These are phyloP conservation scores for Sclerotinia minor DNA, from an alignment of 2,329 filamentous ascomycete genomes.

Conservation along the genomic window DNA sequence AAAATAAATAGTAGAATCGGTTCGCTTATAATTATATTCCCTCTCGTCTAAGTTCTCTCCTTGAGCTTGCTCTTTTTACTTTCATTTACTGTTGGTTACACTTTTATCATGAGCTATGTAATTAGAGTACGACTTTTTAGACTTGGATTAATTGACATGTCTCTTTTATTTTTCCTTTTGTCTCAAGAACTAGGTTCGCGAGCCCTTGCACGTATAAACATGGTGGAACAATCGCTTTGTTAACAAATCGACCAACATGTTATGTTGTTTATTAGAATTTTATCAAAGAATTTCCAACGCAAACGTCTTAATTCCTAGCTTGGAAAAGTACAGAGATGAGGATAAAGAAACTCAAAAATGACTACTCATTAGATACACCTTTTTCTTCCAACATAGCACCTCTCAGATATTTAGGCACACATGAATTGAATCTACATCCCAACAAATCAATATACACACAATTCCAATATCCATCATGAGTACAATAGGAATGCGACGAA, in stretches of 20 bases:
- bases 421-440: background rate
- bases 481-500: background rate
- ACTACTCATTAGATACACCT: background rate
- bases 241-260: background rate
- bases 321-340: background rate
- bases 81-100: no score
- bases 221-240: background rate
- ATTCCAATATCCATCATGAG: background rate
- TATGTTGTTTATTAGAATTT: background rate
- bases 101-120: no score
- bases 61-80: no score
- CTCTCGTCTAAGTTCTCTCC: background rate
- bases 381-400: background rate
- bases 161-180: background rate
- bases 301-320: background rate
- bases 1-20: background rate
- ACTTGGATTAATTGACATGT: no score
- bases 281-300: background rate
- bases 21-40: background rate
- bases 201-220: background rate
- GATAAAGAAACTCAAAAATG: background rate
- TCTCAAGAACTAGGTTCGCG: background rate
- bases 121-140: no score
- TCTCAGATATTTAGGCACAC: background rate
- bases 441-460: background rate